A percentile compares a stretch with the other conserved stretches of the same genome.
Evolutionary conservation across 768 basidiomycete genomes (phyloP).

Genomic region (Chlorophyllum brunneum): DNA sequence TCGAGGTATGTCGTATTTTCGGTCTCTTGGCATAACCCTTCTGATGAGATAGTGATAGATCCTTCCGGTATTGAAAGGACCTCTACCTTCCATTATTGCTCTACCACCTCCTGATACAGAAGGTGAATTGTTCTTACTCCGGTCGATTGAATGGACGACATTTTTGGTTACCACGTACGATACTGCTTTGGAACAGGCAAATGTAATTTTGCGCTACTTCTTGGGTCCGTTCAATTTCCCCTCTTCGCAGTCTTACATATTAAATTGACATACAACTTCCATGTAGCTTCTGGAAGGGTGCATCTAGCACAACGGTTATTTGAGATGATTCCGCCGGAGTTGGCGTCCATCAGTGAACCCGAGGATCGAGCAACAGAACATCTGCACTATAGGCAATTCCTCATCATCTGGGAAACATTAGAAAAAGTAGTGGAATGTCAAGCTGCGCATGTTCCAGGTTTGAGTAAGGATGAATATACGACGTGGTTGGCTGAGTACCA

Average conservation of each 20-base stretch:
- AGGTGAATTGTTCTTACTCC: constrained; percentile 61
- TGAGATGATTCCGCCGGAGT: constrained; percentile 57
- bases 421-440: constrained; percentile 60
- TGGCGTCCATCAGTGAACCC: constrained; percentile 58
- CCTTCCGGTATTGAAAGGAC: constrained; percentile 50
- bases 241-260: not conserved
- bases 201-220: constrained; percentile 86
- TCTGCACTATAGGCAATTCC: constrained; percentile 77
- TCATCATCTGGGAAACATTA: constrained; percentile 67
- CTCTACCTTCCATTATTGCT: constrained; percentile 57
- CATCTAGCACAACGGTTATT: constrained; percentile 61
- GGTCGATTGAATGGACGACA: constrained; percentile 93
- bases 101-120: constrained; percentile 55
- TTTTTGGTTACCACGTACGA: constrained; percentile 69
- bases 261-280: not conserved
- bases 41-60: constrained; percentile 27
- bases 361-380: constrained; percentile 74
- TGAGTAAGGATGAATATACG: constrained; percentile 53
- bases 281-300: constrained; percentile 67
- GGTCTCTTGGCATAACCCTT: not conserved
- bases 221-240: constrained; percentile 53
- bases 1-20: constrained; percentile 57
- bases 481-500: constrained; percentile 66
- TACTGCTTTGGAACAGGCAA: constrained; percentile 82
- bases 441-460: constrained; percentile 49